Evolutionary conservation across 176 grass and related monocot genomes (phyloP).

Genomic region (Echinochloa phyllopogon): DNA sequence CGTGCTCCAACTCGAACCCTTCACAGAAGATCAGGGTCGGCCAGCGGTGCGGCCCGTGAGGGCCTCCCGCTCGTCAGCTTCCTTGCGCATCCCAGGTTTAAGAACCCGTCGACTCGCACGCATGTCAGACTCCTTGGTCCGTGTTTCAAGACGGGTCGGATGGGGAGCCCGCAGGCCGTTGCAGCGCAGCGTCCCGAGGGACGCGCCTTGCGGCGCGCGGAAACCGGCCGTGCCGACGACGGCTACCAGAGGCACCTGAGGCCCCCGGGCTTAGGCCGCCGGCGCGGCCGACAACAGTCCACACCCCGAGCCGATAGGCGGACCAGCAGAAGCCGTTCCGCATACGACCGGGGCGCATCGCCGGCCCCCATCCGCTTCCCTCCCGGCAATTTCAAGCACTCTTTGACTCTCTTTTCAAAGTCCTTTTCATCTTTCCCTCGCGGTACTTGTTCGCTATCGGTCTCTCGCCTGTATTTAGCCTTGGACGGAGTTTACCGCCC

Average conservation of each 20-base stretch:
- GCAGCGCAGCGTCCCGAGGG: background rate
- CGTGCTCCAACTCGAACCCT: constrained; percentile 83
- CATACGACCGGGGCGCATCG: constrained; percentile 48
- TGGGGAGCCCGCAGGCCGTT: constrained; percentile 44
- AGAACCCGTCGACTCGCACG: background rate
- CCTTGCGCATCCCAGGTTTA: too few relatives aligned
- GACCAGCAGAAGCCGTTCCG: constrained; percentile 29
- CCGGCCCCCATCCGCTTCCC: constrained; percentile 81
- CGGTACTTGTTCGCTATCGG: constrained; percentile 74
- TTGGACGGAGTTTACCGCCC: constrained; percentile 60
- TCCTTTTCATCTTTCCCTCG: constrained; percentile 86
- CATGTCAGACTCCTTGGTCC: constrained; percentile 68
- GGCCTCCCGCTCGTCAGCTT: constrained; percentile 27
- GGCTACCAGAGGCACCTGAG: too few relatives aligned
- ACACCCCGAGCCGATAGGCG: too few relatives aligned
- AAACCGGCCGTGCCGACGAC: too few relatives aligned
- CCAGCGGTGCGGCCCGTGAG: constrained; percentile 44
- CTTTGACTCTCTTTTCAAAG: constrained; percentile 93
- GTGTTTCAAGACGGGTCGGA: constrained; percentile 80
- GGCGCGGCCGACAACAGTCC: too few relatives aligned
- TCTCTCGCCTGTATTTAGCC: constrained; percentile 71
- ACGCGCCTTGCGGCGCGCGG: too few relatives aligned
- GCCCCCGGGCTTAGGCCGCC: too few relatives aligned
- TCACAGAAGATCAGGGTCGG: constrained; percentile 71
- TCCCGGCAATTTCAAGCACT: constrained; percentile 84